Conservation (phyloP, 805 yeast genomes). For the Zygoascus biomembranicola region DNA sequence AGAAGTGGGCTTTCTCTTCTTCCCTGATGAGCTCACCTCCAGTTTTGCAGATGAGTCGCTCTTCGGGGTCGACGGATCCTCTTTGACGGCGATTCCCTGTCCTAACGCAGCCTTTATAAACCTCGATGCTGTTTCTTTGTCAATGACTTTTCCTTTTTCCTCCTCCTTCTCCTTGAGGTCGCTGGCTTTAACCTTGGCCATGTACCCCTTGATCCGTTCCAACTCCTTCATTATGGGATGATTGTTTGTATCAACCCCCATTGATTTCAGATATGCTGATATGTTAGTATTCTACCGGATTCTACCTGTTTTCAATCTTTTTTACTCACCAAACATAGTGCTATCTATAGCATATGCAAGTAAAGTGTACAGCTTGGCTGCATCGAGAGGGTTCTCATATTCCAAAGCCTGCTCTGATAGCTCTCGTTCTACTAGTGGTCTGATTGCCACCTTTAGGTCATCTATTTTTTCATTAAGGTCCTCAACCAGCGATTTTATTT, state of each 20-base stretch:
- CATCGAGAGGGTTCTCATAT: conserved; percentile 9
- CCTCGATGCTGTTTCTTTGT: conserved; percentile 37
- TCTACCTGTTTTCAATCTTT: neutral
- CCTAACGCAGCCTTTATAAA: conserved; percentile 28
- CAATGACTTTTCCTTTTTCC: conserved; percentile 15
- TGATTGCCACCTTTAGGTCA: conserved; percentile 9
- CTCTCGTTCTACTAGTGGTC: conserved; percentile 10
- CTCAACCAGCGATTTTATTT: conserved; percentile 12
- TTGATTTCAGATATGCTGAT: conserved; percentile 38
- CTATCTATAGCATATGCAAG: conserved; percentile 18
- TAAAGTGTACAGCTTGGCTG: conserved; percentile 15
- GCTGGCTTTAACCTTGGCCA: conserved; percentile 44
- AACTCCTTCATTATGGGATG: conserved; percentile 64
- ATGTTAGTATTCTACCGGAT: neutral
- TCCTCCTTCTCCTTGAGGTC: conserved; percentile 4
- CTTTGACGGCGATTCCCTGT: neutral
- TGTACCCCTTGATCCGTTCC: conserved; percentile 56
- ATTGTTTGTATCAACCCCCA: conserved; percentile 46
- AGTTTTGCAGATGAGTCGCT: neutral
- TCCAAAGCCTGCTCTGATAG: conserved; percentile 15
- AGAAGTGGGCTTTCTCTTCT: neutral
- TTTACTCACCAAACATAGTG: conserved; percentile 15
- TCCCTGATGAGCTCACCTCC: neutral
- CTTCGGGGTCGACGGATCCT: neutral
- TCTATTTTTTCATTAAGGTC: conserved; percentile 15